A percentile compares a stretch with the other conserved stretches of the same genome.
Conservation (phyloP, 1,284 basidiomycete genomes). For the Pseudomicrostroma phylloplanum region DNA sequence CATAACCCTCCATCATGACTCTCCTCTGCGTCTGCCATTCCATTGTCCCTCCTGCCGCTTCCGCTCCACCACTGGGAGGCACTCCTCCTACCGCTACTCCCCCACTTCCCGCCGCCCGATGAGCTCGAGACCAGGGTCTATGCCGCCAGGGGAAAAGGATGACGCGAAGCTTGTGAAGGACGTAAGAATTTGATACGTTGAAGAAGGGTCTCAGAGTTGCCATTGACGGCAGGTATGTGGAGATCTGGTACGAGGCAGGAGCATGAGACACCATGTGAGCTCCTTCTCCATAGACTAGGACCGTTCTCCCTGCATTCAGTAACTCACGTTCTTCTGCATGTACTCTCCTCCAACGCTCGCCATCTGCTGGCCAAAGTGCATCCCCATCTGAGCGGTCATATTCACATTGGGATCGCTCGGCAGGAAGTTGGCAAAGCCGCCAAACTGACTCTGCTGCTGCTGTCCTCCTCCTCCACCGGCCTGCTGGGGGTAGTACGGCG, state of each 20-base stretch:
- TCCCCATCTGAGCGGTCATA: conserved; percentile 88
- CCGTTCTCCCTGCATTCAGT: neutral
- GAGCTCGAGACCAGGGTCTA: conserved; percentile 45
- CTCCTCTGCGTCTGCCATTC: conserved; percentile 39
- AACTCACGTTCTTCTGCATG: conserved; percentile 80
- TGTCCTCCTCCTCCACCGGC: neutral
- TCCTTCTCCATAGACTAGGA: neutral
- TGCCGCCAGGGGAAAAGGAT: conserved; percentile 96
- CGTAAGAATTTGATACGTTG: conserved; percentile 94
- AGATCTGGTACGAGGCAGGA: neutral
- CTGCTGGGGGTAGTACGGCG: conserved; percentile 20
- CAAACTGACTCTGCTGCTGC: conserved; percentile 8
- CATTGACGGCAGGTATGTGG: neutral
- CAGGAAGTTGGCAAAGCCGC: conserved; percentile 10
- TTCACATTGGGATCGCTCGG: conserved; percentile 42
- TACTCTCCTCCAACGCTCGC: conserved; percentile 92
- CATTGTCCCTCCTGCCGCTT: conserved; percentile 1
- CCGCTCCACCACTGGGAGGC: conserved; percentile 7
- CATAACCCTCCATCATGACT: conserved; percentile 55
- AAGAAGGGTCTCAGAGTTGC: conserved; percentile 80
- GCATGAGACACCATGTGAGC: neutral
- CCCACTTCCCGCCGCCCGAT: conserved; percentile 15
- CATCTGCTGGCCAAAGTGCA: conserved; percentile 88
- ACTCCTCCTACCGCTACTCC: conserved; percentile 10
- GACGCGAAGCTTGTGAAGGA: conserved; percentile 79